These are phyloP conservation scores for Calonectria naviculata DNA, from an alignment of 2,329 filamentous ascomycete species.

Conservation along the genomic window DNA sequence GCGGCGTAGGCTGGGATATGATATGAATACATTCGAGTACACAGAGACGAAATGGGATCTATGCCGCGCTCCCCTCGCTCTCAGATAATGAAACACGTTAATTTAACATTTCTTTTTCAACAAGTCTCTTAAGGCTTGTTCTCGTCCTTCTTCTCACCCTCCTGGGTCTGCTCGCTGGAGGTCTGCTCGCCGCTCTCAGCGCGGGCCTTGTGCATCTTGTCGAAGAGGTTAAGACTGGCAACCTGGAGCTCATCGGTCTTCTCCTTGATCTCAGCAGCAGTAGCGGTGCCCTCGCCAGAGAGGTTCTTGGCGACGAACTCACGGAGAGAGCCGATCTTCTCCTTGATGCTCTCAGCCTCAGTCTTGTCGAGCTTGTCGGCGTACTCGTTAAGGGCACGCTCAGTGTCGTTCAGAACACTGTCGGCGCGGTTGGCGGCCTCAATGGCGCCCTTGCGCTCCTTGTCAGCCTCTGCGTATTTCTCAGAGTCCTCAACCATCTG, in stretches of 20 bases:
- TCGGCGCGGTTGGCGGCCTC: conserved; percentile 98
- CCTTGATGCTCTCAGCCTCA: conserved; percentile 90
- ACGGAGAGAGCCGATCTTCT: conserved; percentile 89
- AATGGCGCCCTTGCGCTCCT: conserved; percentile 95
- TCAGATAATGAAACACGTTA: conserved; percentile 46
- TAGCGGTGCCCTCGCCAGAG: conserved; percentile 86
- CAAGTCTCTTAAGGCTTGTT: conserved; percentile 68
- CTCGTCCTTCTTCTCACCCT: conserved; percentile 83
- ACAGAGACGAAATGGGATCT: conserved; percentile 48
- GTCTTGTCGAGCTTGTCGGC: conserved; percentile 97
- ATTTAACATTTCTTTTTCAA: conserved; percentile 34
- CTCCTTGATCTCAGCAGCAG: conserved; percentile 94
- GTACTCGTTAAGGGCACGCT: conserved; percentile 98
- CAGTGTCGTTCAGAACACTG: conserved; percentile 95
- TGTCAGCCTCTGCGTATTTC: conserved; percentile 94
- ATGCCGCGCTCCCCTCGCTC: conserved; percentile 48
- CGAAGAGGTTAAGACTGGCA: conserved; percentile 95
- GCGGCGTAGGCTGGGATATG: conserved; percentile 46
- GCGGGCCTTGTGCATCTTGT: conserved; percentile 99
- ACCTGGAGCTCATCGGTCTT: conserved; percentile 99
- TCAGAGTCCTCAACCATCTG: conserved; percentile 98
- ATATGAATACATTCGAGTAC: conserved; percentile 66
- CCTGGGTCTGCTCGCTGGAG: conserved; percentile 63
- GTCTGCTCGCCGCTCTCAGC: conserved; percentile 68
- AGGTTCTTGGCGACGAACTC: conserved; percentile 96